Conservation (phyloP, 1,284 basidiomycete genomes). For the Peniophora sp. region DNA sequence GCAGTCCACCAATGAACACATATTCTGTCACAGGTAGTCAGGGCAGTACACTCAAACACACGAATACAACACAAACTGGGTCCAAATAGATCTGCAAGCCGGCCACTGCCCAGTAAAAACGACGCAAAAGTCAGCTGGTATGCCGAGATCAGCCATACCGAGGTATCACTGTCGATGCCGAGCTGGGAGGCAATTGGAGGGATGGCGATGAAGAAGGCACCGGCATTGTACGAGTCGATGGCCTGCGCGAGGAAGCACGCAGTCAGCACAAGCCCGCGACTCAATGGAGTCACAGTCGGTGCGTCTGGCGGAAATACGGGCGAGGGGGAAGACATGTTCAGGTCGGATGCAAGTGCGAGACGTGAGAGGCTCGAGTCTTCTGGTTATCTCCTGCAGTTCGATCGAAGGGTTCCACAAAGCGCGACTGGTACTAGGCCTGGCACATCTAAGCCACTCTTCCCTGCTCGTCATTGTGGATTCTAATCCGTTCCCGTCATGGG, state of each 20-base stretch:
- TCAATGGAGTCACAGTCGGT: no score
- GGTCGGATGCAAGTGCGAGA: no score
- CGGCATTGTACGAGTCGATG: conserved; percentile 18
- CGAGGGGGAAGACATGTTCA: no score
- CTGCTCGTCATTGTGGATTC: no score
- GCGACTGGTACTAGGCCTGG: no score
- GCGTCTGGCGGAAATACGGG: no score
- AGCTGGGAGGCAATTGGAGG: conserved; percentile 17
- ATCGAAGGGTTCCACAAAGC: no score
- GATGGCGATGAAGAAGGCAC: conserved; percentile 18
- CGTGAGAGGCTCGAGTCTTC: no score
- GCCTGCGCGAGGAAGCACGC: conserved; percentile 13
- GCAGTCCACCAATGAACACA: conserved; percentile 14
- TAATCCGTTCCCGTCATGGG: no score
- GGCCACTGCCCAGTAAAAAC: conserved; percentile 26
- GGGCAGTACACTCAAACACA: neutral
- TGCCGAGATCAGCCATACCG: conserved; percentile 29
- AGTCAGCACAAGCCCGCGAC: no score
- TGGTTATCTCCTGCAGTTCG: no score
- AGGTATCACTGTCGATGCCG: conserved; percentile 17
- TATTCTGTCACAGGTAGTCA: conserved; percentile 10
- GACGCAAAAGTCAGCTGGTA: conserved; percentile 36
- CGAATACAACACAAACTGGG: conserved; percentile 13
- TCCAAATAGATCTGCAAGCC: conserved; percentile 18
- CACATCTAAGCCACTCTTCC: no score